Base-by-base conservation (phyloP, 2,329 filamentous ascomycete genomes). In the Cercospora sojina region DNA sequence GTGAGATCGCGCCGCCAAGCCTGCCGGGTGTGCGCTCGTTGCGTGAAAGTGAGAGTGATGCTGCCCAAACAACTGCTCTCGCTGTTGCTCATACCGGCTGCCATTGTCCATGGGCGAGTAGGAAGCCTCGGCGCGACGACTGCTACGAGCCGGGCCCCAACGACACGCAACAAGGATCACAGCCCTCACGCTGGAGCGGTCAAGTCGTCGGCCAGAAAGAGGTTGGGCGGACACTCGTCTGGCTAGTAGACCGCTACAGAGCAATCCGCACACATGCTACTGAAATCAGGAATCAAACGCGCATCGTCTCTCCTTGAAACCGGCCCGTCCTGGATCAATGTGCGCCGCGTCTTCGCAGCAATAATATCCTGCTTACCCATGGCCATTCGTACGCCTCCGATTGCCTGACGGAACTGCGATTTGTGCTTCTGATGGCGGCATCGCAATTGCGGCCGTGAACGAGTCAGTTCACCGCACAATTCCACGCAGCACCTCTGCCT, bases 401-500 rank as follows among this genome's bases (percentile, higher is more conserved):
- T 55, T 47, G 43, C 51, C 51, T n/a, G 51, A 25, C 51, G 51
- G 20, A 32, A 59, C 18, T 13, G 31, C 31, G 20, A 31, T 60
- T 23, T 47, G 31, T 13, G 56, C 12, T 32, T 41, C 31, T 25
- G 10, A 57, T 29, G 35, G 35, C 35, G 35, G 13, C 55, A 35
- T 35, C 38, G 32, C 32, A 58, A 58, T 18, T 23, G 32, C 32
- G 20, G 27, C 56, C 35, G 23, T 13, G 18, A 31, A 32, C 49
- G 60, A 62, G 60, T 62, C 60, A 62, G 60, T 62, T 47, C 60
- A 62, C 49, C 60, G 60, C 60, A 62, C 47, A 56, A 55, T 62
- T 23, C 10, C 25, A 20, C 20, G 29, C 27, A 41, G 35, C 12
- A 31, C 41, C 41, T 47, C 20, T 49, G 43, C 3, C 43, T 49